Base-by-base conservation (phyloP, 1,284 basidiomycete genomes). In the Ceratobasidium sp. region DNA sequence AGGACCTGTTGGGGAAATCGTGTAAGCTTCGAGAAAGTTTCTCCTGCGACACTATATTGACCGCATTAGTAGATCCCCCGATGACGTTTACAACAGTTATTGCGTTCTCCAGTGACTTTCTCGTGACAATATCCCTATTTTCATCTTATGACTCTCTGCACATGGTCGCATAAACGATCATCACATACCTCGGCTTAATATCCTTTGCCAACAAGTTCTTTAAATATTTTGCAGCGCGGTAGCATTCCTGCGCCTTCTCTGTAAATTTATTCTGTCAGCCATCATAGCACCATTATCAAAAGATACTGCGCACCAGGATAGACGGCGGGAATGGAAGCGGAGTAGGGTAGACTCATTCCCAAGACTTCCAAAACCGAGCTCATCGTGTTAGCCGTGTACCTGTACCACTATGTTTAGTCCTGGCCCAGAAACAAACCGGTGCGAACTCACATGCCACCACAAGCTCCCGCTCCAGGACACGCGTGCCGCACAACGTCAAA, bases 301-400 rank as follows among this genome's bases (percentile, higher is more conserved):
- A 6, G 7, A 20, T 23, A 13, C 28, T 52, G 83, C 86, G 79
- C 75, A 91, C 93, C 89, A 77, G 93, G 89, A 84, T 92, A 93
- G 50, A 90, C 86, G 6, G 96, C 96, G 0, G 96, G 96, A 44
- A 89, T 95, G 79, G 93, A 93, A 0, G 95, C 92, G 42, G 94
- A 95, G 82, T 95, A 95, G n/a, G 97, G 94, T 9, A 98, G 86
- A n/a, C 95, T 91, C 96, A 98, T 98, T 23, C 96, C 96, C 81
- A 98, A 85, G 0, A 93, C 95, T 85, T 98, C 96, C 64, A 95
- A 89, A 17, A 95, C 94, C 79, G 95, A 96, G 7, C 96, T 94
- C 93, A 98, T 97, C 0, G 97, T 98, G 85, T 98, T 98, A 33
- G 96, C 96, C 20, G 96, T 98, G 86, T 97, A 98, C 93, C 95